Conservation (phyloP, 106 monocot species). For the Dioscorea zingiberensis region DNA sequence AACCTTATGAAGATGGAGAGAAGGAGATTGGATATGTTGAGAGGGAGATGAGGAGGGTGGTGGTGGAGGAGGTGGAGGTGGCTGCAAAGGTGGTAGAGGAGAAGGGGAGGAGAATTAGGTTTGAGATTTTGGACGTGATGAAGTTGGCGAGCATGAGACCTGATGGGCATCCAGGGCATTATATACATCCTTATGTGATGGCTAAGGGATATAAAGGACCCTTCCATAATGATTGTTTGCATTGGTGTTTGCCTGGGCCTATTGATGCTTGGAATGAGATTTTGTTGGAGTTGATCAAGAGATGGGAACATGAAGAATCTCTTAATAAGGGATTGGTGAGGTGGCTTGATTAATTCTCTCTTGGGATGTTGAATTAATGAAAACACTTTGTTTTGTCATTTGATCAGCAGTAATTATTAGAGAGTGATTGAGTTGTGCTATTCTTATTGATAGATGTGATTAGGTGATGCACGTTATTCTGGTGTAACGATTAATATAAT, state of each 20-base stretch:
- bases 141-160: slow-evolving; percentile 58
- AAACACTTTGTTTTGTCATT: too few species aligned
- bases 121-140: slow-evolving; percentile 76
- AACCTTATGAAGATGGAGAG: background rate
- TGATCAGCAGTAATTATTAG: too few species aligned
- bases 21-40: background rate
- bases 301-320: slow-evolving; percentile 29
- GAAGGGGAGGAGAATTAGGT: background rate
- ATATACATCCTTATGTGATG: slow-evolving; percentile 61
- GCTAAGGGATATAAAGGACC: slow-evolving; percentile 29
- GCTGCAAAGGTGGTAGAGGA: background rate
- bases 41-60: background rate
- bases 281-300: slow-evolving; percentile 41
- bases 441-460: too few species aligned
- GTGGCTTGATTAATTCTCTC: too few species aligned
- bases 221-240: slow-evolving; percentile 82
- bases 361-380: too few species aligned
- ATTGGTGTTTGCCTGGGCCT: slow-evolving; percentile 86
- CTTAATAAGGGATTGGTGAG: too few species aligned
- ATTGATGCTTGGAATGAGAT: slow-evolving; percentile 78
- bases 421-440: too few species aligned
- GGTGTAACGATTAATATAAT: too few species aligned
- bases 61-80: background rate
- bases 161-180: slow-evolving; percentile 85
- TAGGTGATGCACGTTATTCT: too few species aligned